Conservation (phyloP, 768 basidiomycete genomes). For the Tulasnella sp. region DNA sequence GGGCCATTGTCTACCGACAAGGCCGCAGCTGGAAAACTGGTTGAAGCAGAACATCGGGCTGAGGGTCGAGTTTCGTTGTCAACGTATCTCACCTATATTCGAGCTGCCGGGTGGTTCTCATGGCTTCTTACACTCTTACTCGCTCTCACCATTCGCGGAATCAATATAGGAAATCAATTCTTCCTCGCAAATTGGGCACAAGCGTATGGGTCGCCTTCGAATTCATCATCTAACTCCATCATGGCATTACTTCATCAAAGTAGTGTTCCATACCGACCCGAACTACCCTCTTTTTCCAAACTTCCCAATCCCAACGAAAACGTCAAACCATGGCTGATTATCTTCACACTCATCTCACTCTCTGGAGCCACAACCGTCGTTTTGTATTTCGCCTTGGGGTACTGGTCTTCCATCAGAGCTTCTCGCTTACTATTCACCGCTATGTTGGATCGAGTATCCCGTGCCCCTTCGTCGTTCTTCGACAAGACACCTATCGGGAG, state of each 20-base stretch:
- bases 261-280: not conserved
- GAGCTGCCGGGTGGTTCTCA: constrained; percentile 42
- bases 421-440: constrained; percentile 40
- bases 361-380: constrained; percentile 42
- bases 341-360: constrained; percentile 52
- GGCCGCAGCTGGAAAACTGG: constrained; percentile 35
- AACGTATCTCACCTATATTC: constrained; percentile 52
- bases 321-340: constrained; percentile 51
- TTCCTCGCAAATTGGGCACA: constrained; percentile 59
- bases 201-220: constrained; percentile 32
- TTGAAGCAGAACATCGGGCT: constrained; percentile 51
- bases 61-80: constrained; percentile 47
- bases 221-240: not conserved
- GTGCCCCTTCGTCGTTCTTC: constrained; percentile 57
- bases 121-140: constrained; percentile 47
- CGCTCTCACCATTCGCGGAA: constrained; percentile 37
- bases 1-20: not conserved
- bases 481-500: constrained; percentile 64
- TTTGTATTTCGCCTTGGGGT: constrained; percentile 46
- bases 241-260: not conserved
- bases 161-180: constrained; percentile 38
- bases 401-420: constrained; percentile 55
- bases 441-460: constrained; percentile 41
- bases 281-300: not conserved
- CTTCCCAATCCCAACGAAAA: constrained; percentile 47